Percentiles rank a stretch among this genome's conserved stretches.
Evolutionary conservation across 306 rosid genomes (phyloP).

Genomic region (Herpetospermum pedunculosum): DNA sequence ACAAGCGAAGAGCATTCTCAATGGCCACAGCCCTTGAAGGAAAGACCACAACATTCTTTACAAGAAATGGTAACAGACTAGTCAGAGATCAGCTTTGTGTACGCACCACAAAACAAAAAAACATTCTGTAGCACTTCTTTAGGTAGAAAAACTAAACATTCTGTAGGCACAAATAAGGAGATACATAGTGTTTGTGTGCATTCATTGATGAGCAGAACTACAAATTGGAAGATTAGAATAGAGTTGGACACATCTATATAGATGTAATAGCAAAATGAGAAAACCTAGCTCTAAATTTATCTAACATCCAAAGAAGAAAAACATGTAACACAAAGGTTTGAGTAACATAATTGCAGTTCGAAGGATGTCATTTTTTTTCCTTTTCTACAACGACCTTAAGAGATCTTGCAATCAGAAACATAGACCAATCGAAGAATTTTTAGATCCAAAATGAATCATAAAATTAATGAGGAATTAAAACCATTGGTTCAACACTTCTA

Average conservation of each 20-base stretch:
- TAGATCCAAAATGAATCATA: background rate
- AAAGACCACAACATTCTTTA: constrained; percentile 84
- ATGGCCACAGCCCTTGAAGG: constrained; percentile 89
- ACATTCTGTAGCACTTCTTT: background rate
- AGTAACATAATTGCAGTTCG: background rate
- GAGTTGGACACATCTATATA: background rate
- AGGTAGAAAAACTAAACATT: background rate
- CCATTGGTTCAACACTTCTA: background rate
- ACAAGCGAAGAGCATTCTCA: constrained; percentile 87
- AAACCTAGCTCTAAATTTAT: background rate
- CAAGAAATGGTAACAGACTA: constrained; percentile 21
- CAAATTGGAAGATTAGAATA: background rate
- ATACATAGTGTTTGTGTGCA: background rate
- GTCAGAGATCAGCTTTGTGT: constrained; percentile 17
- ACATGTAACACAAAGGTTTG: background rate
- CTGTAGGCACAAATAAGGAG: background rate
- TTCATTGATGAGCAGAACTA: background rate
- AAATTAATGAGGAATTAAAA: background rate
- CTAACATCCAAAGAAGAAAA: background rate
- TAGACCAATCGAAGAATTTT: background rate
- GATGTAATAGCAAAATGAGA: background rate
- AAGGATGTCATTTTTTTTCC: background rate
- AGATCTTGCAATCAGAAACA: background rate
- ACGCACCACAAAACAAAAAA: background rate
- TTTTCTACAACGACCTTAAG: background rate